Conservation (phyloP, 2,329 filamentous ascomycete genomes). For the Xylaria sp. region DNA sequence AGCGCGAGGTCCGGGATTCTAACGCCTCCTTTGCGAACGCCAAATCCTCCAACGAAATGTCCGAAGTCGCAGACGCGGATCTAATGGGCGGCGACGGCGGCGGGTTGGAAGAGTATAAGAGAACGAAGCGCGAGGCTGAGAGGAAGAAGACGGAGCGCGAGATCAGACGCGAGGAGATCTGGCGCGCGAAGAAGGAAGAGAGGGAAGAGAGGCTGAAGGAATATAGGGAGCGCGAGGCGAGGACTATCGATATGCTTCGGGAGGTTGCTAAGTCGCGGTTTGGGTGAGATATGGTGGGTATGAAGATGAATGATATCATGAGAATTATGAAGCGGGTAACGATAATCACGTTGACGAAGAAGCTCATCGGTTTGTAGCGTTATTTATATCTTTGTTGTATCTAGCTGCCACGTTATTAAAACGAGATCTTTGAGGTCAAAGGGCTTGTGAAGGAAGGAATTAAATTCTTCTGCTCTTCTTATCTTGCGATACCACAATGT, state of each 20-base stretch:
- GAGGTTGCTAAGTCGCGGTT: constrained; percentile 80
- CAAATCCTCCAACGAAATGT: constrained; percentile 60
- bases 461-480: too few relatives aligned
- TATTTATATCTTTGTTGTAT: too few relatives aligned
- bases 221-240: constrained; percentile 78
- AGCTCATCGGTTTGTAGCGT: too few relatives aligned
- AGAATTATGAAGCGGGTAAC: too few relatives aligned
- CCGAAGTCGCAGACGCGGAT: constrained; percentile 71
- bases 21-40: constrained; percentile 76
- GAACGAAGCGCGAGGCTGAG: constrained; percentile 74
- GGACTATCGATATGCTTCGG: constrained; percentile 81
- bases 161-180: constrained; percentile 78
- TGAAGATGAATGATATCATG: too few relatives aligned
- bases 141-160: constrained; percentile 81
- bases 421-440: too few relatives aligned
- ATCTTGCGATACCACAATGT: too few relatives aligned
- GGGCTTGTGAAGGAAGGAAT: too few relatives aligned
- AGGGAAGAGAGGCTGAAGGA: constrained; percentile 75
- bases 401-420: too few relatives aligned
- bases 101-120: constrained; percentile 70
- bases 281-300: constrained; percentile 52
- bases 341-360: too few relatives aligned
- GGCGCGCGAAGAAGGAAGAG: constrained; percentile 76
- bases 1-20: constrained; percentile 71
- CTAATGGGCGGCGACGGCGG: constrained; percentile 73